A percentile compares a stretch with the other conserved stretches of the same genome.
phyloP scores from a whole-genome alignment of 2,329 filamentous ascomycete genomes.

The Penicillium sp. region DNA sequence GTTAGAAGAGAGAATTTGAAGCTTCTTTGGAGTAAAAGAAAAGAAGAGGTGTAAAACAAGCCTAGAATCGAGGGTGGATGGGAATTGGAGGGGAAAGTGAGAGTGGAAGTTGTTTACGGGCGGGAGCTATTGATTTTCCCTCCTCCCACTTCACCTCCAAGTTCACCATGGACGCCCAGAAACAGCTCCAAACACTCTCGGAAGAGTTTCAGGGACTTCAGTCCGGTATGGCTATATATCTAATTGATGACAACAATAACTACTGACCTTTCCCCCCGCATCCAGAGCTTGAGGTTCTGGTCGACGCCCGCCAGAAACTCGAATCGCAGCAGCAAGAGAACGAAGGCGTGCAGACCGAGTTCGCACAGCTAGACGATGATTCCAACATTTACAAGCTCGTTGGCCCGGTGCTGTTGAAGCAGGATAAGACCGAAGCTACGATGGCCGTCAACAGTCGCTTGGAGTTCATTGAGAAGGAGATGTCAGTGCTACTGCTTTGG shows the following conservation, averaged over 20 bases:
- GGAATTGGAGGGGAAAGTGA: conserved; percentile 21
- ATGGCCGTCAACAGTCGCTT: conserved; percentile 86
- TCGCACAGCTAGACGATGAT: conserved; percentile 71
- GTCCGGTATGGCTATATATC: conserved; percentile 57
- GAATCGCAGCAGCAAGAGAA: conserved; percentile 94
- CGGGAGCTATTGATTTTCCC: conserved; percentile 28
- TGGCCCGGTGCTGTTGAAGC: conserved; percentile 88
- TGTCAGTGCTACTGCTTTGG: conserved; percentile 56
- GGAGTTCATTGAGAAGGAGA: conserved; percentile 90
- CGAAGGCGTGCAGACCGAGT: conserved; percentile 84
- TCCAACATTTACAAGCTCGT: conserved; percentile 95
- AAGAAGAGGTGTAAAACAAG: background rate
- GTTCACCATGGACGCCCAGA: conserved; percentile 59
- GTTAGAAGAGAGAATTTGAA: background rate
- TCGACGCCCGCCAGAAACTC: conserved; percentile 82
- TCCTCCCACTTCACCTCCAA: conserved; percentile 27
- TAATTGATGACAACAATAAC: background rate
- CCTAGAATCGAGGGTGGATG: conserved; percentile 5
- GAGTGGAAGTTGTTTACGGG: conserved; percentile 26
- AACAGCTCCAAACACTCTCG: conserved; percentile 74
- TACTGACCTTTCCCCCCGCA: conserved; percentile 12
- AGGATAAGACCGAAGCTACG: conserved; percentile 85
- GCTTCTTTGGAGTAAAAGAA: background rate
- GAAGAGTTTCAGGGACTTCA: conserved; percentile 87
- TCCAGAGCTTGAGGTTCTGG: conserved; percentile 72